Evolutionary conservation across 805 yeast genomes (phyloP), one percentile per base, ranked within the genome.

Genomic region (Yarrowia bubula): DNA sequence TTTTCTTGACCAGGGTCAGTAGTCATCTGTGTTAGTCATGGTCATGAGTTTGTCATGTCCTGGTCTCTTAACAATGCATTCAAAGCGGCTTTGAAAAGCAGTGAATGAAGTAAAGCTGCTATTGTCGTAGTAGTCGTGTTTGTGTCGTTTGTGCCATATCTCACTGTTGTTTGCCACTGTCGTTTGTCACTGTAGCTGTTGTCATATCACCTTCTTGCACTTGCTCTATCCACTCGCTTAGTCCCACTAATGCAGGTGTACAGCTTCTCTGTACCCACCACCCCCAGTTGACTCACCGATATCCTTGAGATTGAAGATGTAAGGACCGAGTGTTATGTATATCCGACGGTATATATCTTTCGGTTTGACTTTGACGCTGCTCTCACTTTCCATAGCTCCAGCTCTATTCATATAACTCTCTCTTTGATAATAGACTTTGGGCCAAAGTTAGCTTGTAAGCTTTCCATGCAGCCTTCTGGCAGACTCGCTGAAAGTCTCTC

Each of bases 1-100:
- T 48, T 35, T 35, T 48, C 55, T 48, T 48, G 55, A 33, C 55
- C 55, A 18, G 55, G 55, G 55, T 48, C 55, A 32, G 55, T 48
- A 48, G 55, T 35, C 55, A 48, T 48, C 55, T 48, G 55, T 4
- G 55, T 48, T 48, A 48, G 55, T 48, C 28, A 9, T 8, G 22
- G 22, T 14, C n/a, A 22, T 22, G 28, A 22, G 5, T 22, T 22
- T 22, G 38, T 35, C 38, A n/a, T 11, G n/a, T n/a, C n/a, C n/a
- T n/a, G n/a, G n/a, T n/a, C n/a, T 22, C 31, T 9, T 10, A 22
- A 41, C 4, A 11, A 18, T 39, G 43, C n/a, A 13, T 15, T 39
- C 18, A 22, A 22, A 3, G 28, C 28, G 28, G 28, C 28, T 22
- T n/a, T n/a, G n/a, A n/a, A n/a, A n/a, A n/a, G n/a, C n/a, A n/a